Base-by-base conservation (phyloP, 768 basidiomycete species). In the Phaeotremella fagi region DNA sequence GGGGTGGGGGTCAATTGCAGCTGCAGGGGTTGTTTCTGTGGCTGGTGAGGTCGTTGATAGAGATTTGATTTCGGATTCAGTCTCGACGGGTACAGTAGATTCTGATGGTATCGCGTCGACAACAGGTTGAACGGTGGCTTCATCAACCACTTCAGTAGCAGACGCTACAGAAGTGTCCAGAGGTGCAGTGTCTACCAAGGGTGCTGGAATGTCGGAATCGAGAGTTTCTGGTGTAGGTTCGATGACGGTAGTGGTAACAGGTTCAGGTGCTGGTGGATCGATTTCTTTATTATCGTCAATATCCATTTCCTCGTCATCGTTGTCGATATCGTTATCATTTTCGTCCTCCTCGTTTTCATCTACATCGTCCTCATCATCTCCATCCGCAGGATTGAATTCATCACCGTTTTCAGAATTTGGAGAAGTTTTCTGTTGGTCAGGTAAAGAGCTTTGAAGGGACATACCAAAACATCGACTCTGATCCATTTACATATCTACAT, bases 401-500 rank as follows among this genome's bases (percentile, higher is more conserved):
- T 49, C 48, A 12, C 25, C 48, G 12, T 24, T 35, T 37, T 42
- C 33, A 16, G 31, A 47, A 1, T 24, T 49, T 51, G 1, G 29
- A 45, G 18, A 53, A 33, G 31, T 53, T 33, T 16, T 33, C 31
- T 7, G 31, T 33, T 33, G 31, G 16, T 33, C 31, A 16, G 31
- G 31, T 33, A 33, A 33, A 7, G 16, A 16, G 31, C 9, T 33
- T 7, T 7, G 16, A 16, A 16, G 16, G 31, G 24, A n/a, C 54
- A 41, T 18, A 55, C 57, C 48, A 60, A 55, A 25, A 54, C 52
- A 15, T 63, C 54, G 2, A 61, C 43, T 48, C 62, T 45, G 12
- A 70, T 62, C 68, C 68, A 70, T 62, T 63, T 66, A 35, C 63
- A 70, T 38, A 70, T 62, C 68, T 68, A 36, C 22, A 7, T 14